A percentile compares a stretch with the other conserved stretches of the same genome.
Evolutionary conservation across 371 early-diverging fungal species (phyloP).

Genomic region (Cokeromyces recurvatus): DNA sequence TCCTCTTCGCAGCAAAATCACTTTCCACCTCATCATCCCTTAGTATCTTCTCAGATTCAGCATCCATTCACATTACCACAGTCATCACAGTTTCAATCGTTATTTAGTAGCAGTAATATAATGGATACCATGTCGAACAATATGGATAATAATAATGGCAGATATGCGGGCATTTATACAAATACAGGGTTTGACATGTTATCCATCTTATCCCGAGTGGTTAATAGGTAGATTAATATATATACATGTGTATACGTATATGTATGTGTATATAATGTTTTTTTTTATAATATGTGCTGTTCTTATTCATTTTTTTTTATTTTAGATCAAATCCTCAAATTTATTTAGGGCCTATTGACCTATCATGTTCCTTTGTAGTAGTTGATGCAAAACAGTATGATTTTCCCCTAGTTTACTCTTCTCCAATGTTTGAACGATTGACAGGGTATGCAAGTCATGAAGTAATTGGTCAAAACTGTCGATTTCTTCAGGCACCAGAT

Average conservation of each 20-base stretch:
- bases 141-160: neutral
- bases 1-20: too few species aligned
- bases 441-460: conserved; percentile 55
- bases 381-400: conserved; percentile 42
- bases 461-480: conserved; percentile 61
- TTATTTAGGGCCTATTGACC: conserved; percentile 55
- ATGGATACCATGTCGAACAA: too few species aligned
- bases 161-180: conserved; percentile 27
- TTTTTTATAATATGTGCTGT: neutral
- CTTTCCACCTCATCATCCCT: too few species aligned
- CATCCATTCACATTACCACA: too few species aligned
- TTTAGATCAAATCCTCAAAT: conserved; percentile 46
- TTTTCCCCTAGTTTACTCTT: conserved; percentile 52
- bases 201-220: conserved; percentile 32
- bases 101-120: too few species aligned
- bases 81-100: too few species aligned
- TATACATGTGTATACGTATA: neutral
- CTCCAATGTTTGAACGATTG: conserved; percentile 52
- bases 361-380: conserved; percentile 53
- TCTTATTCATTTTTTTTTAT: neutral
- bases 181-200: conserved; percentile 61
- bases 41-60: too few species aligned
- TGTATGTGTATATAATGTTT: neutral
- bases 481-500: conserved; percentile 58
- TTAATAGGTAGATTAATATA: conserved; percentile 7